Conservation (phyloP, 352 stramenopile species). For the Phytophthora cajani region DNA sequence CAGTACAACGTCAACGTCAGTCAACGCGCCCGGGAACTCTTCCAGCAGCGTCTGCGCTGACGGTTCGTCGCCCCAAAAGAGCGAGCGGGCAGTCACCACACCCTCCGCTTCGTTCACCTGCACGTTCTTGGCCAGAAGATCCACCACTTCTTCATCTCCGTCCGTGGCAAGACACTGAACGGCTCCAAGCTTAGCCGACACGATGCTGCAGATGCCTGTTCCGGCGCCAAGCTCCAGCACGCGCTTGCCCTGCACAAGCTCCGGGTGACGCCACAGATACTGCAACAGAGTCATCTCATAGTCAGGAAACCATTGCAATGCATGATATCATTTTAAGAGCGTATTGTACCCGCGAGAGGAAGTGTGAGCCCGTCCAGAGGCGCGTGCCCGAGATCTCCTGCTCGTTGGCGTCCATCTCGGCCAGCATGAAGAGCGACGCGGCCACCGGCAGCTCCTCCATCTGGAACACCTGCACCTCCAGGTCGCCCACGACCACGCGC, state of each 20-base stretch:
- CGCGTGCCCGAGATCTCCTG: constrained; percentile 82
- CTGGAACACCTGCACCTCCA: constrained; percentile 57
- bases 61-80: constrained; percentile 66
- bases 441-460: constrained; percentile 68
- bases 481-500: constrained; percentile 45
- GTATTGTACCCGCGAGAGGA: constrained; percentile 53
- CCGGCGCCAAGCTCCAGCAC: constrained; percentile 78
- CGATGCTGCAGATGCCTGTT: constrained; percentile 76
- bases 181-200: constrained; percentile 63
- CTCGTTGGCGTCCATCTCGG: constrained; percentile 65
- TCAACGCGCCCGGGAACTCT: constrained; percentile 37
- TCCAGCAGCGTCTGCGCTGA: constrained; percentile 44
- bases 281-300: constrained; percentile 17
- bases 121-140: constrained; percentile 56
- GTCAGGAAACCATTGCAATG: constrained; percentile 11
- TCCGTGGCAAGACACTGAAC: constrained; percentile 62
- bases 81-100: constrained; percentile 39
- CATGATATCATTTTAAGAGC: not conserved
- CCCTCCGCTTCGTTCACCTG: constrained; percentile 40
- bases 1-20: constrained; percentile 58
- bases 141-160: constrained; percentile 70
- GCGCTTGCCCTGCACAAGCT: constrained; percentile 50
- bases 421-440: constrained; percentile 65
- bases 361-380: constrained; percentile 76
- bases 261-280: constrained; percentile 58